Conservation (phyloP, 352 stramenopile genomes). For the Phytophthora parvispora region DNA sequence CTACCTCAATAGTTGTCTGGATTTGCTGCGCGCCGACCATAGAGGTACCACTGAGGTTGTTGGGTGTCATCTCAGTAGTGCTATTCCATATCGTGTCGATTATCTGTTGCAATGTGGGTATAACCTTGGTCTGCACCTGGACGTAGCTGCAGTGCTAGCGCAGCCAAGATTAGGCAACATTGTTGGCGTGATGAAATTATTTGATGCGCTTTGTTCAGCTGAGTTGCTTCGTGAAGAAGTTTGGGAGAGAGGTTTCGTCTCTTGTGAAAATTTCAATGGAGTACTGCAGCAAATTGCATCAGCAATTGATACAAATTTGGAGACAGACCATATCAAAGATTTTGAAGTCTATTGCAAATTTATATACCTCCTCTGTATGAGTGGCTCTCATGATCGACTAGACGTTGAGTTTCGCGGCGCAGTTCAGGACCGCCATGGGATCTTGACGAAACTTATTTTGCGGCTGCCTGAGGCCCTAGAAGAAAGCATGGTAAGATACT, state of each 20-base stretch:
- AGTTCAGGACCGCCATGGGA: conserved; percentile 15
- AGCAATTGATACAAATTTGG: background rate
- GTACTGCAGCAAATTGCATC: conserved; percentile 8
- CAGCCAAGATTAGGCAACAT: conserved; percentile 1
- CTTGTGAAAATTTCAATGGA: background rate
- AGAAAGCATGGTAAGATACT: conserved; percentile 5
- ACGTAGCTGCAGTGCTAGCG: background rate
- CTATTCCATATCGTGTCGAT: conserved; percentile 19
- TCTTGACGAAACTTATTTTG: conserved; percentile 15
- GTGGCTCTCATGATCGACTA: background rate
- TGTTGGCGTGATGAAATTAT: conserved; percentile 12
- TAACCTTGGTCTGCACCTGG: conserved; percentile 12
- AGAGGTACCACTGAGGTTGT: conserved; percentile 1
- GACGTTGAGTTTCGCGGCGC: conserved; percentile 9
- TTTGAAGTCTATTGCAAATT: conserved; percentile 26
- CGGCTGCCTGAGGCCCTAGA: background rate
- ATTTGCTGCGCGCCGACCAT: conserved; percentile 4
- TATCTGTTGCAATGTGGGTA: conserved; percentile 18
- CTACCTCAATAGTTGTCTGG: conserved; percentile 20
- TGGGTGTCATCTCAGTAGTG: conserved; percentile 7
- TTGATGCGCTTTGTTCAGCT: conserved; percentile 9
- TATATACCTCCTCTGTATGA: conserved; percentile 19
- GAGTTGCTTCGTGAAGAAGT: conserved; percentile 24
- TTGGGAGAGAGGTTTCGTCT: conserved; percentile 10
- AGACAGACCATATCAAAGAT: background rate